Base-by-base conservation (phyloP, 2,329 filamentous ascomycete genomes). In the Colletotrichum chrysophilum region DNA sequence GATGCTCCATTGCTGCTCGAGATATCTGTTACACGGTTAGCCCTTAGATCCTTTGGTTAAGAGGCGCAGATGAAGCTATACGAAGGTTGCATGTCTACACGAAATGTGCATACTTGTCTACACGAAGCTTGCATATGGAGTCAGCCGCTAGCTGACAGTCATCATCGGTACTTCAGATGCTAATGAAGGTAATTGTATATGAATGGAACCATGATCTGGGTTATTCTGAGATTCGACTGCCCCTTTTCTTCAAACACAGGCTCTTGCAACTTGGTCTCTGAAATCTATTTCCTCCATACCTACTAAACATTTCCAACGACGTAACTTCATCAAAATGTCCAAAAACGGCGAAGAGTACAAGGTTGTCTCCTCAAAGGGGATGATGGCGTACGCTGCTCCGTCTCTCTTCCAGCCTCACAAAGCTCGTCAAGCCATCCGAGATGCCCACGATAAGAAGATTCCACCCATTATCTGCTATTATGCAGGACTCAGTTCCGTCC, bases 391-490 rank as follows among this genome's bases (percentile, higher is more conserved):
- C 77, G 80, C 83, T 52, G 85, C 84, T 7, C 85, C 86, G 1
- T 87, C 85, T 16, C 83, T 89, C 58, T 83, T 87, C 79, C 87
- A 89, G 76, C 87, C 87, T 32, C 86, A 88, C 78, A 80, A 83
- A 65, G 82, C 83, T 4, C 83, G 87, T 6, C 83, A 88, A 28
- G 87, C 87, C 34, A 83, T 89, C 66, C 83, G 83, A 9, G 87
- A 88, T 79, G 86, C 87, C 6, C 84, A 88, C 78, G 81, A 84
- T 71, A 86, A 85, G 75, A 87, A 83, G 79, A 88, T 88, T 56
- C 82, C 85, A 2, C 85, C 86, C 4, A 70, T 89, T 18, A 74
- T 87, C 52, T 84, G 84, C 16, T 85, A 84, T 79, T 89, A 86
- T 77, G 79, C 82, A 9, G 86, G 84, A 18, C 79, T 88, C 13